Base-by-base conservation (phyloP, 305 asterid species). In the Ilex paraguariensis region DNA sequence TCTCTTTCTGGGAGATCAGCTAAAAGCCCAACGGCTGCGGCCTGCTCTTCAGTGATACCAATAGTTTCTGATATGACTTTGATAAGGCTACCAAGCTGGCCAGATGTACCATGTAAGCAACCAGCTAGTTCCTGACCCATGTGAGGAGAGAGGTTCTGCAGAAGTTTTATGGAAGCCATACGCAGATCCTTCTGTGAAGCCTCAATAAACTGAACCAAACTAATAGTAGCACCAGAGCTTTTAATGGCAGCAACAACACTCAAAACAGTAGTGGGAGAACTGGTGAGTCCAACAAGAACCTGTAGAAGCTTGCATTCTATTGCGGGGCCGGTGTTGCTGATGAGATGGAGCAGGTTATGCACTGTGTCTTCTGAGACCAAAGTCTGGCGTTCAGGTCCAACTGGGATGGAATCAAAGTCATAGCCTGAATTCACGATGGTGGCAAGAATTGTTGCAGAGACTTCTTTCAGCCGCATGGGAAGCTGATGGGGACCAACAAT, bases 181-280 rank as follows among this genome's bases (percentile, higher is more conserved):
- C 57, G 57, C 11, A 54, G 57, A 54, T 54, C 57, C 32, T 54
- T 15, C 31, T 54, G 30, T 54, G 57, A 21, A 28, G 57, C 57
- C 32, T 54, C 57, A 54, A 54, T 54, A 54, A 54, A 54, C 57
- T 54, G 57, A 54, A 54, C 57, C 57, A 54, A 54, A 54, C 57
- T 54, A 21, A 15, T 54, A 15, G 32, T 54, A 28, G 57, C 57
- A 28, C 57, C 57, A 15, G 57, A 54, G 32, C 57, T 54, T n/a
- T 54, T 54, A 54, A 54, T 54, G n/a, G 57, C 57, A 54, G 57
- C 30, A 54, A 54, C 57, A 3, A 54, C 57, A 15, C 57, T 28
- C 10, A 54, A 13, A 15, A 54, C 30, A 10, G 57, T 54, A 54
- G 32, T 8, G 10, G 57, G 30, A 4, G 57, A 54, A 28, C 31